Percentiles rank a stretch among this genome's conserved stretches.
Evolutionary conservation across 2,329 filamentous ascomycete genomes (phyloP).

Genomic region (Aspergillus sp.): DNA sequence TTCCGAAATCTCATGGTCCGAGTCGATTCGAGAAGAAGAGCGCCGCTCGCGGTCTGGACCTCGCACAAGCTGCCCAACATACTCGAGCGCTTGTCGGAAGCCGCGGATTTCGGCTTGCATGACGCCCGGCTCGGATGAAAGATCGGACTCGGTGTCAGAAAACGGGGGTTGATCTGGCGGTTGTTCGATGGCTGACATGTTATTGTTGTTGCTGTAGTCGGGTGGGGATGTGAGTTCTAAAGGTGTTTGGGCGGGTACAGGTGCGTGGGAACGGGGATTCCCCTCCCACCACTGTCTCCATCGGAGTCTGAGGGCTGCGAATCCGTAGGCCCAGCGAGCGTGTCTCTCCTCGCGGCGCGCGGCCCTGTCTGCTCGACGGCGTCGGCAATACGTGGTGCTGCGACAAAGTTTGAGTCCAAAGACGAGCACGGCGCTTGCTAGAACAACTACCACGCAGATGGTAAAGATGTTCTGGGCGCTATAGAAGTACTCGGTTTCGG

Average conservation of each 20-base stretch:
- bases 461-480: conserved; percentile 24
- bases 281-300: conserved; percentile 52
- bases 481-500: conserved; percentile 8
- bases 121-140: conserved; percentile 44
- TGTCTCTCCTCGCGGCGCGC: conserved; percentile 56
- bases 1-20: conserved; percentile 13
- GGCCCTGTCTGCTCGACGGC: conserved; percentile 52
- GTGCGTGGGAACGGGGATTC: conserved; percentile 26
- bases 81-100: conserved; percentile 52
- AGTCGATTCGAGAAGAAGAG: too few relatives aligned
- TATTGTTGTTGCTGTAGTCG: conserved; percentile 16
- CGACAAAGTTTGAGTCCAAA: conserved; percentile 45
- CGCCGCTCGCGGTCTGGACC: conserved; percentile 33
- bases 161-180: conserved; percentile 45
- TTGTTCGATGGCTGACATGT: conserved; percentile 25
- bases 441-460: conserved; percentile 43
- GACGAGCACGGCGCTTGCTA: conserved; percentile 38
- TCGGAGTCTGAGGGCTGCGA: conserved; percentile 51
- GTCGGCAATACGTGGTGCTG: conserved; percentile 42
- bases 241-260: conserved; percentile 21
- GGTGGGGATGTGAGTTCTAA: conserved; percentile 27
- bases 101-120: conserved; percentile 53
- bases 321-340: conserved; percentile 52
- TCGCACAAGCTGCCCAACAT: conserved; percentile 51
- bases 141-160: conserved; percentile 9